Evolutionary conservation across 2,329 filamentous ascomycete species (phyloP).

Genomic region (Stenocarpella maydis): DNA sequence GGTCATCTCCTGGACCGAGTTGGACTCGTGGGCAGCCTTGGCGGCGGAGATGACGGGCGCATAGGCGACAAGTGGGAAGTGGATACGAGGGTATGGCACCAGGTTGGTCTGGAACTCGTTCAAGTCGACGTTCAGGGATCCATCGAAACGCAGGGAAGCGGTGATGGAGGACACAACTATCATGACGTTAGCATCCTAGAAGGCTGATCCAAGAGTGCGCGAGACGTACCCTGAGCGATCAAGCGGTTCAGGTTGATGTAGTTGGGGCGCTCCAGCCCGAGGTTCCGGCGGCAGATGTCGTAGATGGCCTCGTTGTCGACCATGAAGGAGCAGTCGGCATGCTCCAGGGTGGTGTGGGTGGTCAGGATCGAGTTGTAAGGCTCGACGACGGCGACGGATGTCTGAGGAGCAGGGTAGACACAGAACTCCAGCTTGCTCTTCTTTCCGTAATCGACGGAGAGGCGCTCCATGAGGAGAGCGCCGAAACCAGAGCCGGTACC

Average conservation of each 20-base stretch:
- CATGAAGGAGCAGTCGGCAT: slow-evolving; percentile 99
- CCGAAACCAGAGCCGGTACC: slow-evolving; percentile 99
- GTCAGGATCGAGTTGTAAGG: slow-evolving; percentile 99
- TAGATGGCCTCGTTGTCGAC: slow-evolving; percentile 99
- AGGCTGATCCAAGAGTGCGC: slow-evolving; percentile 13
- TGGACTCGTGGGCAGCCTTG: slow-evolving; percentile 97
- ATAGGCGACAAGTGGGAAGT: slow-evolving; percentile 98
- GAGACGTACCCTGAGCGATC: slow-evolving; percentile 84
- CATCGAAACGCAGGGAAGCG: slow-evolving; percentile 96
- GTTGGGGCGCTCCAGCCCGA: slow-evolving; percentile 96
- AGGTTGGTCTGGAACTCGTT: slow-evolving; percentile 99
- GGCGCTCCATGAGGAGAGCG: slow-evolving; percentile 97
- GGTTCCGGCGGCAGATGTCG: slow-evolving; percentile 98
- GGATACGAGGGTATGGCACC: slow-evolving; percentile 97
- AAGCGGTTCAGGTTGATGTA: slow-evolving; percentile 99
- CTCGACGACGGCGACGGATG: slow-evolving; percentile 96
- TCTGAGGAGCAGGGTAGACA: slow-evolving; percentile 97
- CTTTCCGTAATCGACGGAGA: slow-evolving; percentile 99
- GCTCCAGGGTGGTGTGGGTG: slow-evolving; percentile 98
- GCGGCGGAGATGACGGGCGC: slow-evolving; percentile 92
- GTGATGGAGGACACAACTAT: slow-evolving; percentile 97
- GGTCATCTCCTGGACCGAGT: slow-evolving; percentile 98
- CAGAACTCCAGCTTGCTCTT: slow-evolving; percentile 99
- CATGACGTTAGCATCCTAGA: slow-evolving; percentile 41
- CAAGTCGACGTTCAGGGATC: slow-evolving; percentile 97